Base-by-base conservation (phyloP, 345 rosid genomes). In the Populus simonii region DNA sequence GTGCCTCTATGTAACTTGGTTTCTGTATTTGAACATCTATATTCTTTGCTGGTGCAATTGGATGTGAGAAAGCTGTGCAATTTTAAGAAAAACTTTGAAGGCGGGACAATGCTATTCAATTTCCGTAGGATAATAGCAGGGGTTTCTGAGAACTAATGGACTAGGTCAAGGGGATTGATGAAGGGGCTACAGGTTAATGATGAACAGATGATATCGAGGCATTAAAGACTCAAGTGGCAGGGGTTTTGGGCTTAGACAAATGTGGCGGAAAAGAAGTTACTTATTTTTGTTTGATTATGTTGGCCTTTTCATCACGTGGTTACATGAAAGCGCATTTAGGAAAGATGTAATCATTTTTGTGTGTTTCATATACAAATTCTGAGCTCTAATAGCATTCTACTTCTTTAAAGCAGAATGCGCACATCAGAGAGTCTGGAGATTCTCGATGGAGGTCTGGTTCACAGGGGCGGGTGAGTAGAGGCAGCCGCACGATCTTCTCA, bases 401-500 rank as follows among this genome's bases (percentile, higher is more conserved):
- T n/a, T 68, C 74, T 27, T 10, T 80, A 11, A 59, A 82, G 75
- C 93, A 91, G 97, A 89, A 67, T 80, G 65, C 47, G 75, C 86
- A 77, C 85, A 90, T 77, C 86, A 90, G 82, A 89, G 97, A 89
- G 84, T 76, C 92, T 69, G 86, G 87, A 62, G 98, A 92, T 79
- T 35, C 94, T 77, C 92, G 84, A 62, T 84, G 93, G 95, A 90
- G 87, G 82, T 81, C 95, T 85, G 85, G 93, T 74, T 77, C 88
- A 25, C 87, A 84, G 39, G 90, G 92, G 53, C 87, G 89, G 70
- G 98, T 93, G 41, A 85, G 76, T 57, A 89, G 90, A 87, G 89
- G 88, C 72, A 90, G 87, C 72, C 89, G 92, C 55, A 69, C 43
- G 71, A 89, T 84, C 78, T 88, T 80, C 84, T 68, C 88, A 27